Conservation (phyloP, 768 basidiomycete genomes). For the Kwoniella newhampshirensis region DNA sequence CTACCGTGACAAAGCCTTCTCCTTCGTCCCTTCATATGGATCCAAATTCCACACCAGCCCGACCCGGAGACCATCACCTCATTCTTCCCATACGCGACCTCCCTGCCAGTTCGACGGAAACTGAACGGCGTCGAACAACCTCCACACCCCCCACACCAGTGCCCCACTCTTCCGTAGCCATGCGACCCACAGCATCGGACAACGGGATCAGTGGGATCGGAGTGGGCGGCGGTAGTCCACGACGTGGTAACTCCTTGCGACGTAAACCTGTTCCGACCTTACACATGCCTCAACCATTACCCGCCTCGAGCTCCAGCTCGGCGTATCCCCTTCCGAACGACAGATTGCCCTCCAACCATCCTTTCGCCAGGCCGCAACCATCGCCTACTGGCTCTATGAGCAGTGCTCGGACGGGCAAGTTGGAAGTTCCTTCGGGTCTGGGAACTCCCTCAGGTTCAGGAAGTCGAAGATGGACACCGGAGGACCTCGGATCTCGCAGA, state of each 20-base stretch:
- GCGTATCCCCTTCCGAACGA: slow-evolving; percentile 1
- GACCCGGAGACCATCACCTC: background rate
- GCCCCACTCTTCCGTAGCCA: background rate
- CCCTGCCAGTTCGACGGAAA: slow-evolving; percentile 6
- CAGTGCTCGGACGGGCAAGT: slow-evolving; percentile 3
- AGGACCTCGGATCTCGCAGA: background rate
- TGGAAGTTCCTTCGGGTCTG: slow-evolving; percentile 3
- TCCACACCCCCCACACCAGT: background rate
- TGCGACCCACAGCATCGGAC: background rate
- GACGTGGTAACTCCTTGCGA: slow-evolving; percentile 6
- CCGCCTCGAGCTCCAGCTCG: too few relatives aligned
- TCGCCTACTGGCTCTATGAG: background rate
- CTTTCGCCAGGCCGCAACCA: slow-evolving; percentile 13
- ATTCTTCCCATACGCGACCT: slow-evolving; percentile 14
- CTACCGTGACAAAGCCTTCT: too few relatives aligned
- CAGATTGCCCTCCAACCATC: slow-evolving; percentile 22
- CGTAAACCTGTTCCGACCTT: slow-evolving; percentile 21
- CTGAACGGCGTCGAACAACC: background rate
- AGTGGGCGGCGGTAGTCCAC: background rate
- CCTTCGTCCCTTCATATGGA: too few relatives aligned
- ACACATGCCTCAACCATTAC: background rate
- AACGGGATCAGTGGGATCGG: background rate
- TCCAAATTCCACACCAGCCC: too few relatives aligned
- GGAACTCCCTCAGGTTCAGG: background rate
- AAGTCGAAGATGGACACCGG: slow-evolving; percentile 2